Conservation (phyloP, 2,329 filamentous ascomycete genomes). For the Sporothrix euskadiensis region DNA sequence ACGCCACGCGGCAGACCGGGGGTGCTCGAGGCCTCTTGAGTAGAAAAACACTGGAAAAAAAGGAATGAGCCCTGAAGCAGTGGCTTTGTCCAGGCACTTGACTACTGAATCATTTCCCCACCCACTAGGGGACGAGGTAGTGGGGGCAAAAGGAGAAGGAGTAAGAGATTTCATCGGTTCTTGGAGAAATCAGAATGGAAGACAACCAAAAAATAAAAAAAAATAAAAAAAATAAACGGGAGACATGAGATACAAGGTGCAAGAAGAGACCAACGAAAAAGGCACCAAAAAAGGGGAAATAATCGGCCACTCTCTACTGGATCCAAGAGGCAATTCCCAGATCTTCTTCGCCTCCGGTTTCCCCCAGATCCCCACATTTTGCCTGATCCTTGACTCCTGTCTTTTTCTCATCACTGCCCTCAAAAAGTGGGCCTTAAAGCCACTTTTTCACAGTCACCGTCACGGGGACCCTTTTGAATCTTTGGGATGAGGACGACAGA, state of each 20-base stretch:
- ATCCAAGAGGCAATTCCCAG: background rate
- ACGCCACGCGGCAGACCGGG: background rate
- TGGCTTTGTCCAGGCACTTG: background rate
- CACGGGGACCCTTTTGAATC: background rate
- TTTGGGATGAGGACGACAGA: background rate
- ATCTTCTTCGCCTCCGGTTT: background rate
- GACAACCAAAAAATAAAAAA: background rate
- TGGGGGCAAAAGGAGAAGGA: background rate
- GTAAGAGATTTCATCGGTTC: background rate
- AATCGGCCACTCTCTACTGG: background rate
- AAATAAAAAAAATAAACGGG: background rate
- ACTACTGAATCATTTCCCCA: constrained; percentile 18
- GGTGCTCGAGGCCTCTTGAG: background rate
- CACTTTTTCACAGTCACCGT: background rate
- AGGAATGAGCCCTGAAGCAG: background rate
- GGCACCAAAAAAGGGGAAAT: background rate
- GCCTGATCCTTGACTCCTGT: background rate
- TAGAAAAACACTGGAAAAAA: too few relatives aligned
- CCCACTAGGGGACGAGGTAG: background rate
- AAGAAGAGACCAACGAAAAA: background rate
- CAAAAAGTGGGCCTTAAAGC: background rate
- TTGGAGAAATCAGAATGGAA: background rate
- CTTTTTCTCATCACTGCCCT: background rate
- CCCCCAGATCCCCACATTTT: background rate
- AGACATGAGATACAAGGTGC: background rate